Percentiles rank a stretch among this genome's conserved stretches.
phyloP scores from a whole-genome alignment of 2,329 filamentous ascomycete species.

The Colletotrichum truncatum region DNA sequence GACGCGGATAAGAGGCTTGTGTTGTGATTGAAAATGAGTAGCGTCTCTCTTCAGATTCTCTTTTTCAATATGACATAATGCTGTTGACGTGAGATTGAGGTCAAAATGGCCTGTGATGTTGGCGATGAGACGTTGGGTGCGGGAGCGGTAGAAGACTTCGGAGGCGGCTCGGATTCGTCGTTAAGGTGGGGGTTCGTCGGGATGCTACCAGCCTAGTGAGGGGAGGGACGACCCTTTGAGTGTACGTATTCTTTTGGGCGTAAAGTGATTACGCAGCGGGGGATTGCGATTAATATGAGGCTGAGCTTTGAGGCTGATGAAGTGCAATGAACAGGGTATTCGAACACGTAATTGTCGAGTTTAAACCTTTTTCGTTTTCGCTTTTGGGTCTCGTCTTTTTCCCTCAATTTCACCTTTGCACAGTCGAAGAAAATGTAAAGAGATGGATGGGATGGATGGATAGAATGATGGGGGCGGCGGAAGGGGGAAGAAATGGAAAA shows the following conservation, averaged over 20 bases:
- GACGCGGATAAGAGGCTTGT: no score
- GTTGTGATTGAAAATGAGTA: background rate
- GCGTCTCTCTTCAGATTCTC: background rate
- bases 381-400: background rate
- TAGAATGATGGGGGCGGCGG: background rate
- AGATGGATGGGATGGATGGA: no score
- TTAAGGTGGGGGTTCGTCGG: background rate
- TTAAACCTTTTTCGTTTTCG: background rate
- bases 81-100: background rate
- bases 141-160: slow-evolving; percentile 11
- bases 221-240: background rate
- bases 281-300: background rate
- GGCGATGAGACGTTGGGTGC: slow-evolving; percentile 10
- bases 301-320: background rate
- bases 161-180: slow-evolving; percentile 10
- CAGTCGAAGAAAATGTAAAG: background rate
- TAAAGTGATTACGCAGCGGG: slow-evolving; percentile 13
- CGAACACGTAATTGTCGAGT: background rate
- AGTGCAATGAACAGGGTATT: background rate
- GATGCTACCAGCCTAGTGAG: background rate
- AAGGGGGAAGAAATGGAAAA: background rate
- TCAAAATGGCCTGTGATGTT: background rate
- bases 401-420: background rate
- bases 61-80: slow-evolving; percentile 14
- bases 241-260: slow-evolving; percentile 17